Conservation (phyloP, 495 filamentous ascomycete species). For the Xanthoparmelia taractica region DNA sequence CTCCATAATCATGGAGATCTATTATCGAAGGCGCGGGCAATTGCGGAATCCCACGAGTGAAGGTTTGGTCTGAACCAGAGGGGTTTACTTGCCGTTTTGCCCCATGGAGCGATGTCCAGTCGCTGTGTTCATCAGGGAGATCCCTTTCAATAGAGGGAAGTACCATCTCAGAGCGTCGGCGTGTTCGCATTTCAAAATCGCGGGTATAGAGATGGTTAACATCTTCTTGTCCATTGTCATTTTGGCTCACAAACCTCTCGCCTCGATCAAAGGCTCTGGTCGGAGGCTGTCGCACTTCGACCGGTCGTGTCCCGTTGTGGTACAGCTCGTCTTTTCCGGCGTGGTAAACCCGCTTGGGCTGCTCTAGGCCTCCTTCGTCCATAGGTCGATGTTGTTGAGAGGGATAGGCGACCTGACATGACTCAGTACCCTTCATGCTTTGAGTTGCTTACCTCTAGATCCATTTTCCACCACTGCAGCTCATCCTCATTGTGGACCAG, state of each 20-base stretch:
- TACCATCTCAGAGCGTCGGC: constrained; percentile 6
- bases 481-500: not conserved
- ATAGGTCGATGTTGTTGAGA: not conserved
- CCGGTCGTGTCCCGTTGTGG: not conserved
- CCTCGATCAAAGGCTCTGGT: not conserved
- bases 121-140: not conserved
- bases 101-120: not conserved
- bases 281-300: not conserved
- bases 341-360: not conserved
- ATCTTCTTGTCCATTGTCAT: not conserved
- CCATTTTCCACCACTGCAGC: not conserved
- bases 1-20: not conserved
- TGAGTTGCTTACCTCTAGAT: constrained; percentile 8
- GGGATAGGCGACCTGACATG: not conserved
- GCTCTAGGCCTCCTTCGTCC: not conserved
- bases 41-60: not conserved
- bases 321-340: not conserved
- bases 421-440: constrained; percentile 10
- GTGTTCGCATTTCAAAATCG: not conserved
- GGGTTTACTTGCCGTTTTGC: not conserved
- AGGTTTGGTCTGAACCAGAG: not conserved
- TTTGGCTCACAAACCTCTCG: not conserved
- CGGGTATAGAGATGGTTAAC: not conserved
- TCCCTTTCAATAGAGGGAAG: constrained; percentile 17
- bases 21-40: not conserved